Conservation (phyloP, 1,284 basidiomycete genomes). For the Trametes sp. region DNA sequence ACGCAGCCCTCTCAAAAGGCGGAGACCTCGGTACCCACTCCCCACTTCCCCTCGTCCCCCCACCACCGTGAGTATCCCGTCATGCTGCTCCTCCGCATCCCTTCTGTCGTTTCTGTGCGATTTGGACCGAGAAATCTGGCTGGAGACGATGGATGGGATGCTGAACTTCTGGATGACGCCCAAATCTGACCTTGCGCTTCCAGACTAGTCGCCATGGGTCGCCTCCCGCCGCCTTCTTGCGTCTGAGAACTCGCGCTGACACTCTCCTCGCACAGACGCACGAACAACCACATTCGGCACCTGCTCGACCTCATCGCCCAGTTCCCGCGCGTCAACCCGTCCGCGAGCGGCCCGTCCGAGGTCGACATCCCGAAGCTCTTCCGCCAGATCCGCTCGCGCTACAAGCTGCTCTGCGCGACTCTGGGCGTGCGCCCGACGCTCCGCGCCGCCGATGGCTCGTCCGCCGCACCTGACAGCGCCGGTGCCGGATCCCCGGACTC, state of each 20-base stretch:
- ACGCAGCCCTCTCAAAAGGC: slow-evolving; percentile 38
- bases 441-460: slow-evolving; percentile 42
- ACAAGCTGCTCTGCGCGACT: slow-evolving; percentile 85
- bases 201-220: slow-evolving; percentile 72
- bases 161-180: slow-evolving; percentile 39
- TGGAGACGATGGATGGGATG: slow-evolving; percentile 39
- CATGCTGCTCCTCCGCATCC: slow-evolving; percentile 21
- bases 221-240: slow-evolving; percentile 41
- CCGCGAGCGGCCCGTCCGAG: slow-evolving; percentile 48
- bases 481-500: slow-evolving; percentile 22
- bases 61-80: slow-evolving; percentile 37
- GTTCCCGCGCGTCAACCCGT: slow-evolving; percentile 84
- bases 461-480: slow-evolving; percentile 22
- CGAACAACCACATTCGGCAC: slow-evolving; percentile 67
- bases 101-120: slow-evolving; percentile 14
- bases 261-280: slow-evolving; percentile 53
- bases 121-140: slow-evolving; percentile 26
- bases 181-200: slow-evolving; percentile 11
- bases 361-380: slow-evolving; percentile 81
- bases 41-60: slow-evolving; percentile 31
- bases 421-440: slow-evolving; percentile 79
- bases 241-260: slow-evolving; percentile 13
- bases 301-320: slow-evolving; percentile 76
- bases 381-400: slow-evolving; percentile 87
- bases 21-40: slow-evolving; percentile 20